Evolutionary conservation across 306 rosid genomes (phyloP).

Genomic region (Hippophae gyantsensis): DNA sequence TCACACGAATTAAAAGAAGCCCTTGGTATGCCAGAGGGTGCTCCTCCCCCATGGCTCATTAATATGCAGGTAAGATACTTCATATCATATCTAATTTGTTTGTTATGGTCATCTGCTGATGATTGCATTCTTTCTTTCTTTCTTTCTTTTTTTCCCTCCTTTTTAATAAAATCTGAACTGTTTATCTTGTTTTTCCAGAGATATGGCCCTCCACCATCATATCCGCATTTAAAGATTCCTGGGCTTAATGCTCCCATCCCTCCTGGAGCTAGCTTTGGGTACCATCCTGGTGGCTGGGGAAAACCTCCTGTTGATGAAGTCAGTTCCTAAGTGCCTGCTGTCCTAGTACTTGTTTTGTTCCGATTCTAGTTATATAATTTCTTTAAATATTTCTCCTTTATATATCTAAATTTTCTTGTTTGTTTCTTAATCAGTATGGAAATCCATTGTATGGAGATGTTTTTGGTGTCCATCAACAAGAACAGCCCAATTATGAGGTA

Average conservation of each 20-base stretch:
- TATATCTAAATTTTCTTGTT: constrained; percentile 20
- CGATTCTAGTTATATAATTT: not conserved
- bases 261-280: constrained; percentile 92
- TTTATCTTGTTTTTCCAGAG: constrained; percentile 39
- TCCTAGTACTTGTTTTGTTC: not conserved
- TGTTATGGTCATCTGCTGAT: constrained; percentile 3
- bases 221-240: constrained; percentile 91
- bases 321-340: constrained; percentile 10
- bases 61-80: constrained; percentile 78
- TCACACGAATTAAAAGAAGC: constrained; percentile 96
- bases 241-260: constrained; percentile 97
- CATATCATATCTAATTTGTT: not conserved
- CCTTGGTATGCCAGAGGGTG: constrained; percentile 99
- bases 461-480: constrained; percentile 87
- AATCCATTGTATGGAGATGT: constrained; percentile 96
- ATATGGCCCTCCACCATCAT: constrained; percentile 98
- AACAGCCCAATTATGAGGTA: constrained; percentile 94
- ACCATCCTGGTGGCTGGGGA: constrained; percentile 99
- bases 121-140: not conserved
- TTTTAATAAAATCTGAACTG: not conserved
- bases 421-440: constrained; percentile 47
- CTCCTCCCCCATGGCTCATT: constrained; percentile 99
- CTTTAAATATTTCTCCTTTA: not conserved
- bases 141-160: too few relatives aligned
- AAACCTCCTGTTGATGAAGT: constrained; percentile 99